These are phyloP conservation scores for Metschnikowia chrysomelidarum DNA, from an alignment of 805 yeast genomes.

Conservation along the genomic window DNA sequence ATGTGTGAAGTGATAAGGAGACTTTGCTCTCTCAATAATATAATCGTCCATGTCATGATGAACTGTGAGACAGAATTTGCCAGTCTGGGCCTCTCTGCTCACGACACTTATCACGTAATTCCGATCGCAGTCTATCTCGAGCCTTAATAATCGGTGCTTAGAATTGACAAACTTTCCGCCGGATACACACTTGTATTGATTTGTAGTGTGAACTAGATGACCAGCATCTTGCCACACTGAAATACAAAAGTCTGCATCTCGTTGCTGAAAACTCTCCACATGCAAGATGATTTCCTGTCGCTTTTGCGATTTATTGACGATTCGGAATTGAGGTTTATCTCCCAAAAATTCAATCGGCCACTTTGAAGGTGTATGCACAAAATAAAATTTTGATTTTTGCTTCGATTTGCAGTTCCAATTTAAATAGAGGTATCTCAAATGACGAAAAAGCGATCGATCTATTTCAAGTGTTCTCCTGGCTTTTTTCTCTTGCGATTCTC, in stretches of 20 bases:
- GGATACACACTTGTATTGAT: conserved; percentile 22
- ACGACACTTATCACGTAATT: conserved; percentile 29
- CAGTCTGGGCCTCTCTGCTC: conserved; percentile 10
- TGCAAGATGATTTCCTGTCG: conserved; percentile 29
- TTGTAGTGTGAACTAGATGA: conserved; percentile 5
- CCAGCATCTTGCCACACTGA: conserved; percentile 13
- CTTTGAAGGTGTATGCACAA: conserved; percentile 16
- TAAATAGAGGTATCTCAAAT: conserved; percentile 54
- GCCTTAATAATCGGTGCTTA: conserved; percentile 36
- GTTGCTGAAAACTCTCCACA: conserved; percentile 9
- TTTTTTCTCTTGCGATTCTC: conserved; percentile 17
- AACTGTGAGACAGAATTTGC: conserved; percentile 26
- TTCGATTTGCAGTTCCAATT: conserved; percentile 57
- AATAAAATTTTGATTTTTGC: conserved; percentile 22
- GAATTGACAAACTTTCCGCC: conserved; percentile 31
- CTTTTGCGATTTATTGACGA: conserved; percentile 30
- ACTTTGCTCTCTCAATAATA: conserved; percentile 30
- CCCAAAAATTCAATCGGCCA: conserved; percentile 17
- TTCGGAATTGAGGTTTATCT: conserved; percentile 44
- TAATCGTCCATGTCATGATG: conserved; percentile 26
- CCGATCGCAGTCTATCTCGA: conserved; percentile 24
- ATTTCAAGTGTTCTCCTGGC: conserved; percentile 16
- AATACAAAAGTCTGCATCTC: conserved; percentile 10
- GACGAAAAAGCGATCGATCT: conserved; percentile 23
- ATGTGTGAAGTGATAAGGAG: conserved; percentile 18